phyloP scores from a whole-genome alignment of 352 stramenopile genomes.

The Phytopythium oedochilum region DNA sequence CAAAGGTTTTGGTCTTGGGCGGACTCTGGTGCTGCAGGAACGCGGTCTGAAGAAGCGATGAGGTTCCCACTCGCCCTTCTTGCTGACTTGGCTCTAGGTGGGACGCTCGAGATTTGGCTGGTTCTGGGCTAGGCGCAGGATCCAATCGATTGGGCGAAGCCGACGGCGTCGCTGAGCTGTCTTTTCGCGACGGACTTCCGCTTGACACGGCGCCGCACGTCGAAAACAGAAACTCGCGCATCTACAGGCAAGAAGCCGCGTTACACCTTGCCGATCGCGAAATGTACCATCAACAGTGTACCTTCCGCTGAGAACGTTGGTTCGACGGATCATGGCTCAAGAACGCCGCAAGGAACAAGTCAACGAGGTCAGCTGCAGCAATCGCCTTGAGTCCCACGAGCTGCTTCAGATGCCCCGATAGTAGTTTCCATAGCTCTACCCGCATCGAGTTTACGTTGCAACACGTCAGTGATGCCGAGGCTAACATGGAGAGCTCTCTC shows the following conservation, averaged over 20 bases:
- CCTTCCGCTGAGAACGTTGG: conserved; percentile 66
- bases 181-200: conserved; percentile 19
- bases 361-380: conserved; percentile 20
- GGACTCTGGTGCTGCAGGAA: conserved; percentile 55
- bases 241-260: conserved; percentile 17
- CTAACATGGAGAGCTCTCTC: too few species aligned
- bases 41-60: conserved; percentile 52
- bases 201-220: conserved; percentile 31
- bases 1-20: conserved; percentile 47
- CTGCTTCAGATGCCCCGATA: conserved; percentile 55
- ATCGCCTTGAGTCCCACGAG: conserved; percentile 43
- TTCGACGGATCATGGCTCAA: conserved; percentile 50
- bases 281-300: neutral
- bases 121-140: conserved; percentile 10
- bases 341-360: conserved; percentile 49
- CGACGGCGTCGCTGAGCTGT: conserved; percentile 10
- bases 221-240: conserved; percentile 53
- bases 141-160: conserved; percentile 14
- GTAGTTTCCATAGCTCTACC: conserved; percentile 66
- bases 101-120: conserved; percentile 3
- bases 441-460: neutral
- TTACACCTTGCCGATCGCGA: neutral
- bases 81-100: conserved; percentile 1
- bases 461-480: neutral
- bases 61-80: conserved; percentile 22